A percentile compares a stretch with the other conserved stretches of the same genome.
phyloP scores from a whole-genome alignment of 2,329 filamentous ascomycete species.

The Parascedosporium putredinis region DNA sequence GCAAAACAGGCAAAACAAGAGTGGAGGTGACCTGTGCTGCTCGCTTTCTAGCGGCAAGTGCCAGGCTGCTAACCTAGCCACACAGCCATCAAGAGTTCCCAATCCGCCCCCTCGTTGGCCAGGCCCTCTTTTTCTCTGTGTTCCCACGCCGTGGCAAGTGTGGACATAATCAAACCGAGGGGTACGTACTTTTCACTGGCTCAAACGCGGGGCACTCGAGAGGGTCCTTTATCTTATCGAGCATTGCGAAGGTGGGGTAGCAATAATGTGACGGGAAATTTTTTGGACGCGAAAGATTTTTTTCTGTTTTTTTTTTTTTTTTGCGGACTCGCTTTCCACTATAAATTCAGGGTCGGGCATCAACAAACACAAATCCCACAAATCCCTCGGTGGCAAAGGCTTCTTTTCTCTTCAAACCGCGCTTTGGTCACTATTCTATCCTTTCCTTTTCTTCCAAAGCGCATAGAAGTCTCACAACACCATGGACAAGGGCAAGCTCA shows the following conservation, averaged over 20 bases:
- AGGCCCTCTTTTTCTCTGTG: too few species aligned
- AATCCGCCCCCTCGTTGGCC: too few species aligned
- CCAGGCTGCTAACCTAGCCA: too few species aligned
- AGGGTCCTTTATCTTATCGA: slow-evolving; percentile 7
- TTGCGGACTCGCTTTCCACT: slow-evolving; percentile 2
- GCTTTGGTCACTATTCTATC: neutral
- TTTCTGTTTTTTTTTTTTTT: slow-evolving; percentile 3
- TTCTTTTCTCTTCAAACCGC: slow-evolving; percentile 3
- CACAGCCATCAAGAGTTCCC: too few species aligned
- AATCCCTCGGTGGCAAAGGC: neutral
- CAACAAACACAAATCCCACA: slow-evolving; percentile 5
- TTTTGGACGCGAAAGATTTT: slow-evolving; percentile 8
- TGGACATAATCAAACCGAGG: neutral
- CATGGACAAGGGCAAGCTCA: slow-evolving; percentile 58
- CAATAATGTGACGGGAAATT: slow-evolving; percentile 5
- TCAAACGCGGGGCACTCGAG: slow-evolving; percentile 1
- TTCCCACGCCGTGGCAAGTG: too few species aligned
- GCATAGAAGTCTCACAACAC: slow-evolving; percentile 11
- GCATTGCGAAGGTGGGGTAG: slow-evolving; percentile 4
- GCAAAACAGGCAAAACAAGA: neutral
- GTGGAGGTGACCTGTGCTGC: neutral
- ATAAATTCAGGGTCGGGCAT: slow-evolving; percentile 8
- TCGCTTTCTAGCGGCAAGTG: neutral
- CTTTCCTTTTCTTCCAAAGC: neutral
- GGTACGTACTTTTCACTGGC: neutral